Evolutionary conservation across 2,329 filamentous ascomycete genomes (phyloP).

Genomic region (Amesomyces nigricolor): DNA sequence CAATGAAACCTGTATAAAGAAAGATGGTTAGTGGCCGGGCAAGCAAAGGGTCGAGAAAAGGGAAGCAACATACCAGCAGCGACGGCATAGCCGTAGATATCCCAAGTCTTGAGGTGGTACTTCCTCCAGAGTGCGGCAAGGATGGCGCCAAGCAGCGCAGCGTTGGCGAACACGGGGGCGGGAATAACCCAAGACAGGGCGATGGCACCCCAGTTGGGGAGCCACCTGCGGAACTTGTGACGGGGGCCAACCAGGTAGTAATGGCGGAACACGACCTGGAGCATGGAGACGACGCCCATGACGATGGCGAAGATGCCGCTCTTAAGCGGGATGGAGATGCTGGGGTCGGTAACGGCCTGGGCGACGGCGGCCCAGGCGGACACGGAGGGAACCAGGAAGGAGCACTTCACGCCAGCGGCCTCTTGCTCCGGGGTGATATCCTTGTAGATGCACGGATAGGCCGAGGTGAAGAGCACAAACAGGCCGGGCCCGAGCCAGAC

Average conservation of each 20-base stretch:
- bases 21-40: slow-evolving; percentile 2
- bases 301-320: slow-evolving; percentile 54
- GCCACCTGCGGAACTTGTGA: slow-evolving; percentile 49
- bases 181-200: slow-evolving; percentile 54
- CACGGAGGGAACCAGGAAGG: slow-evolving; percentile 59
- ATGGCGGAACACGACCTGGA: slow-evolving; percentile 49
- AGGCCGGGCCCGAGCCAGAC: slow-evolving; percentile 62
- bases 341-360: slow-evolving; percentile 52
- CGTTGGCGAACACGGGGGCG: slow-evolving; percentile 51
- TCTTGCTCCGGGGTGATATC: background rate
- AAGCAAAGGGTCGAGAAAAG: background rate
- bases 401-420: slow-evolving; percentile 40
- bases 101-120: slow-evolving; percentile 47
- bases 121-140: slow-evolving; percentile 50
- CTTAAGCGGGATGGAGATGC: slow-evolving; percentile 48
- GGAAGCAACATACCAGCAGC: slow-evolving; percentile 29
- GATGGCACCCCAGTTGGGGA: slow-evolving; percentile 59
- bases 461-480: slow-evolving; percentile 61
- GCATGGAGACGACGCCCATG: slow-evolving; percentile 46
- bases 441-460: slow-evolving; percentile 61
- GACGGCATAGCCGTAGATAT: slow-evolving; percentile 54
- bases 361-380: slow-evolving; percentile 62
- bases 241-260: slow-evolving; percentile 48
- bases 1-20: slow-evolving; percentile 50
- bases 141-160: slow-evolving; percentile 52